Percentiles rank a stretch among this genome's conserved stretches.
Conservation (phyloP, 768 basidiomycete species). For the Boletus barrowsii region DNA sequence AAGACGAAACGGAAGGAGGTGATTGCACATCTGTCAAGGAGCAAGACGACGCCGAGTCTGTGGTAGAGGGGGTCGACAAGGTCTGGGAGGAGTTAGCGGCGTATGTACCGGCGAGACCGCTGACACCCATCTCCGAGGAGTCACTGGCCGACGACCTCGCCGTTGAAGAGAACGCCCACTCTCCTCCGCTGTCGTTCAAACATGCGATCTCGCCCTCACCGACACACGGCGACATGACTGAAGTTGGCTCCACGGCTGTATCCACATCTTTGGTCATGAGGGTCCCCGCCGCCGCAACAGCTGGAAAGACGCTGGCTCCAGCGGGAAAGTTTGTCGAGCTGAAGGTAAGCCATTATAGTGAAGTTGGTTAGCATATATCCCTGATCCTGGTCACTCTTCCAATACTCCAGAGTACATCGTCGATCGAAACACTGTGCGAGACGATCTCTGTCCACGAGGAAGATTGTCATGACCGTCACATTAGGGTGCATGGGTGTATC, state of each 20-base stretch:
- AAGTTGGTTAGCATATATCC: neutral
- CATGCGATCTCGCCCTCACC: neutral
- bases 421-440: neutral
- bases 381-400: neutral
- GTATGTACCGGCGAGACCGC: slow-evolving; percentile 2
- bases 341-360: neutral
- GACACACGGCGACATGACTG: too few species aligned
- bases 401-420: neutral
- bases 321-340: neutral
- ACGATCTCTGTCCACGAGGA: too few species aligned
- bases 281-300: too few species aligned
- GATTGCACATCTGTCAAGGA: neutral
- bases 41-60: neutral
- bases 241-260: too few species aligned
- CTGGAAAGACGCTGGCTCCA: neutral
- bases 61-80: neutral
- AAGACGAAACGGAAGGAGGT: neutral
- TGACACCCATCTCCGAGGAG: slow-evolving; percentile 9
- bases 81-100: slow-evolving; percentile 1
- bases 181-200: slow-evolving; percentile 5
- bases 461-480: neutral
- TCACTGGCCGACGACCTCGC: neutral
- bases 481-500: slow-evolving; percentile 4
- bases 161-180: neutral
- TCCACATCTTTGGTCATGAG: too few species aligned